phyloP scores from a whole-genome alignment of 352 stramenopile species.

The Peronospora farinosa region DNA sequence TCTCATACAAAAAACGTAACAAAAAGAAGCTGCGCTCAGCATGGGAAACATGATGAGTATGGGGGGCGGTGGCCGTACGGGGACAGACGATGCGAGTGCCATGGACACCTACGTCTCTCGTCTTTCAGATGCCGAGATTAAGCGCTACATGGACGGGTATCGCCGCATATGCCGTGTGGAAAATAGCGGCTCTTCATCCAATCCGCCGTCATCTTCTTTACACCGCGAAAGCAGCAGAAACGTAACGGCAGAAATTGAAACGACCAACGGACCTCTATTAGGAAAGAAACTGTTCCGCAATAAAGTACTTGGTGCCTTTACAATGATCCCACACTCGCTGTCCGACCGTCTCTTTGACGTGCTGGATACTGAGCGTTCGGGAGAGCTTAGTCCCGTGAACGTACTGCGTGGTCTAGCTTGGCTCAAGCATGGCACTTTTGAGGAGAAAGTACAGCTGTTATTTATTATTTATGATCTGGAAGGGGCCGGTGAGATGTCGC shows the following conservation, averaged over 20 bases:
- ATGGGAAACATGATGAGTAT: constrained; percentile 75
- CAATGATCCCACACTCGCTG: constrained; percentile 76
- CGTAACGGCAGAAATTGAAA: constrained; percentile 12
- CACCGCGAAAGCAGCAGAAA: constrained; percentile 18
- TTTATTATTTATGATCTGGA: constrained; percentile 86
- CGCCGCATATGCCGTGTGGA: constrained; percentile 64
- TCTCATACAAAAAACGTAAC: constrained; percentile 21
- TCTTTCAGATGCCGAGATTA: constrained; percentile 49
- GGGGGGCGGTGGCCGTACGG: constrained; percentile 30
- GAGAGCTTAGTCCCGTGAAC: constrained; percentile 55
- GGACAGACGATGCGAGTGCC: constrained; percentile 8
- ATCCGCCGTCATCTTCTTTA: constrained; percentile 8
- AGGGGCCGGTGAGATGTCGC: constrained; percentile 44
- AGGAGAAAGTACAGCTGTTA: constrained; percentile 70
- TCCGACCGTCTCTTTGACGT: constrained; percentile 81
- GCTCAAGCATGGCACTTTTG: constrained; percentile 65
- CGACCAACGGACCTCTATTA: constrained; percentile 18
- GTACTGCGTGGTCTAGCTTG: constrained; percentile 65
- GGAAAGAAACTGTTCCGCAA: constrained; percentile 75
- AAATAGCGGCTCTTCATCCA: constrained; percentile 4
- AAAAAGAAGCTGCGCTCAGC: background rate
- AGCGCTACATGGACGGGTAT: constrained; percentile 67
- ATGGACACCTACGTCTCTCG: constrained; percentile 49
- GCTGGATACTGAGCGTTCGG: constrained; percentile 61
- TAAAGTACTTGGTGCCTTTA: constrained; percentile 71